Evolutionary conservation across 177 flowering plant genomes (phyloP).

Genomic region (Vitis hybrid): DNA sequence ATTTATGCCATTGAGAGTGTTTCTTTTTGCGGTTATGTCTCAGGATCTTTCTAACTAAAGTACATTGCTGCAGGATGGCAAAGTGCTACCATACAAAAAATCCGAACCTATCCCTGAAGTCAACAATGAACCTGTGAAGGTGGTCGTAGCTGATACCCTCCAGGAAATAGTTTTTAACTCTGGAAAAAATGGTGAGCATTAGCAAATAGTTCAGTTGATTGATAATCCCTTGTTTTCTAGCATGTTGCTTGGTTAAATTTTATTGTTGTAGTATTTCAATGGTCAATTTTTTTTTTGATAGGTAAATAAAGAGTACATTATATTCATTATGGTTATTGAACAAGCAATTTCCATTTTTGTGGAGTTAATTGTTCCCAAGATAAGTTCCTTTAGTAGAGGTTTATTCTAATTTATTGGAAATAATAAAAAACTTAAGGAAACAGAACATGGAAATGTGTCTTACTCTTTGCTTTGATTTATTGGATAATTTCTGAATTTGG

Average conservation of each 20-base stretch:
- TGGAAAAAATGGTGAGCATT: conserved; percentile 75
- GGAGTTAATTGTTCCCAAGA: too few species aligned
- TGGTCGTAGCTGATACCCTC: conserved; percentile 82
- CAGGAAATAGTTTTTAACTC: conserved; percentile 77
- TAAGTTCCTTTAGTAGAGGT: too few species aligned
- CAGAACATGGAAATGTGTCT: too few species aligned
- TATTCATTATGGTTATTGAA: too few species aligned
- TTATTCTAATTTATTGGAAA: too few species aligned
- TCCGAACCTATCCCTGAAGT: conserved; percentile 87
- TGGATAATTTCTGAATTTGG: too few species aligned
- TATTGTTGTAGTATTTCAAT: too few species aligned
- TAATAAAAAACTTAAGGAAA: too few species aligned
- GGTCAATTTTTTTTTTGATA: too few species aligned
- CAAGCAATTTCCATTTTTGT: too few species aligned
- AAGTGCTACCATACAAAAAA: conserved; percentile 45
- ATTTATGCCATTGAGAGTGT: neutral
- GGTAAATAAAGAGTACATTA: too few species aligned
- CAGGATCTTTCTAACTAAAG: neutral
- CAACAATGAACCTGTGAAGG: conserved; percentile 89
- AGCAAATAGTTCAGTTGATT: neutral
- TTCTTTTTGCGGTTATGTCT: neutral
- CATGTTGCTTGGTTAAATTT: neutral
- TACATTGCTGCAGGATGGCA: conserved; percentile 62
- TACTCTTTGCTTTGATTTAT: too few species aligned
- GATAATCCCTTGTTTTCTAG: neutral